Evolutionary conservation across 2,329 filamentous ascomycete genomes (phyloP), one percentile per base, ranked within the genome.

Genomic region (Cladorrhinum sp.): DNA sequence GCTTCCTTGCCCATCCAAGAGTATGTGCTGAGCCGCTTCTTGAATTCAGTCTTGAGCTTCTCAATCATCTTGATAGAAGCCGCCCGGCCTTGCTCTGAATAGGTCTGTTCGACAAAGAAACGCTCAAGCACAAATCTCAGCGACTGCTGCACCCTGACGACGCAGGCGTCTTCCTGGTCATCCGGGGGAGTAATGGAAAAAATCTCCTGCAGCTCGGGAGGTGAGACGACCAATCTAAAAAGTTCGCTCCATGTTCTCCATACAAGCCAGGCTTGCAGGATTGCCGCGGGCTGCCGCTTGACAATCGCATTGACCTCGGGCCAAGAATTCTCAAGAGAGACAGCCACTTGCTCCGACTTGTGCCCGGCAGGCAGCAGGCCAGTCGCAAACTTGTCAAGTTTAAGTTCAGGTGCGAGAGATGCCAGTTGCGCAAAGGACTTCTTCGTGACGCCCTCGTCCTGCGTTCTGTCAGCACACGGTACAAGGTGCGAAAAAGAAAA

Each of bases 1-100:
- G 87, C 84, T 50, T 82, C 78, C 1, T 83, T 75, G 49, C 86
- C 84, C 82, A 89, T 88, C 88, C 88, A 91, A 16, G 79, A 74
- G 0, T 84, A 83, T 2, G 76, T 73, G 36, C 82, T 77, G 51
- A 90, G 74, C 61, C 83, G 87, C 60, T 83, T 70, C 2, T 82
- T 80, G 67, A 91, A 91, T 20, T 84, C 80, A 16, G 82, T 77
- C 72, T 89, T 89, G 70, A 92, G 87, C 65, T 90, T 86, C 9
- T 82, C 82, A n/a, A 91, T 82, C 65, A 92, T 86, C 58, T 85
- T 80, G 61, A 90, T 85, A 16, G 87, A 87, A 51, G 89, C 83
- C 3, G 83, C 74, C 70, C 89, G 89, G 0, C 86, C 86, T 20
- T 85, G 81, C 12, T 86, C 80, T 0, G 86, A 85, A 68, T 91